Conservation (phyloP, 192 early-diverging fungal genomes). For the Pilaira anomala region DNA sequence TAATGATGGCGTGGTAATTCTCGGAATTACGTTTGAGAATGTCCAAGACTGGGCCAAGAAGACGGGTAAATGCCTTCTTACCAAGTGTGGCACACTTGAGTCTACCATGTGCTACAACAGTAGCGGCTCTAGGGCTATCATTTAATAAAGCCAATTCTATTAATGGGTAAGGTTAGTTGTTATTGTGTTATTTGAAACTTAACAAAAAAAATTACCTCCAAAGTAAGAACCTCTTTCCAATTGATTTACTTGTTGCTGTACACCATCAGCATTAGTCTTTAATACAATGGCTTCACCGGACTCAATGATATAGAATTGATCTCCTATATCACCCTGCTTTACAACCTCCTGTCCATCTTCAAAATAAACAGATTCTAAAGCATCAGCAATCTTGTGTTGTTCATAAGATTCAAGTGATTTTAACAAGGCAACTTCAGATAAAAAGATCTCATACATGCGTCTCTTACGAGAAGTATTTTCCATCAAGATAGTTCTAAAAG, state of each 20-base stretch:
- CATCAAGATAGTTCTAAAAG: conserved; percentile 97
- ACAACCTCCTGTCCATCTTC: conserved; percentile 85
- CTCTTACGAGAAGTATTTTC: conserved; percentile 94
- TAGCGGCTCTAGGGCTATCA: conserved; percentile 90
- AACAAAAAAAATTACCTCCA: conserved; percentile 66
- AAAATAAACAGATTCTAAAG: conserved; percentile 87
- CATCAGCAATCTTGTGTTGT: conserved; percentile 98
- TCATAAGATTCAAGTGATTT: conserved; percentile 93
- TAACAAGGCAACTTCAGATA: conserved; percentile 88
- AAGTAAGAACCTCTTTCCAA: conserved; percentile 91
- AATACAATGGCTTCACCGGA: conserved; percentile 82
- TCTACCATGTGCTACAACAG: conserved; percentile 79
- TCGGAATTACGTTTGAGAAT: conserved; percentile 94
- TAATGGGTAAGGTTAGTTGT: not conserved
- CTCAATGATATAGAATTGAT: conserved; percentile 96
- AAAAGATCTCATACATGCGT: conserved; percentile 93
- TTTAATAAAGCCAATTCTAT: conserved; percentile 92
- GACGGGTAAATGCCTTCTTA: conserved; percentile 93
- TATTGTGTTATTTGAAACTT: not conserved
- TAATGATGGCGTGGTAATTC: conserved; percentile 73
- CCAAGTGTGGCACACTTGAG: conserved; percentile 95
- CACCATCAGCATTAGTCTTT: conserved; percentile 78
- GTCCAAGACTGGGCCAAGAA: conserved; percentile 94
- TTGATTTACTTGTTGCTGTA: conserved; percentile 68
- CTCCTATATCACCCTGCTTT: conserved; percentile 88